phyloP scores from a whole-genome alignment of 495 filamentous ascomycete species.

The Parachaetomium inaequale region DNA sequence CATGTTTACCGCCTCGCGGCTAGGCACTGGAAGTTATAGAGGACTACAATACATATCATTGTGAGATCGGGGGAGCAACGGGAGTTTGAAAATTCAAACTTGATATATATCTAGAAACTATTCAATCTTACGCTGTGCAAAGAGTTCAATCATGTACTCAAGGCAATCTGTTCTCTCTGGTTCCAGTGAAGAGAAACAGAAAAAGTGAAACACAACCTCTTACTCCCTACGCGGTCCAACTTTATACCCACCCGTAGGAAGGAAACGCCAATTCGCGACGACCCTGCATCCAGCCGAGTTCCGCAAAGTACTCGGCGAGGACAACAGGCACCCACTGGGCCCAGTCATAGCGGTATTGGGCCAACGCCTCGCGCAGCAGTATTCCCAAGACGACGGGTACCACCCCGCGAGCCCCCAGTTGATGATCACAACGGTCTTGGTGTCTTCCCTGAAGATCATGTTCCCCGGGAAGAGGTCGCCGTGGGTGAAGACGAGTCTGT shows the following conservation, averaged over 20 bases:
- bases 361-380: not conserved
- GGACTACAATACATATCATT: no score
- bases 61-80: no score
- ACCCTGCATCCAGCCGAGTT: not conserved
- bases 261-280: not conserved
- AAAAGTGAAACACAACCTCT: no score
- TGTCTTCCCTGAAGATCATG: not conserved
- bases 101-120: no score
- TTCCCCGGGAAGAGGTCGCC: not conserved
- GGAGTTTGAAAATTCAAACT: no score
- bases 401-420: not conserved
- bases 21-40: no score
- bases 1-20: no score
- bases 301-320: not conserved
- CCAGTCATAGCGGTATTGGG: not conserved
- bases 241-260: not conserved
- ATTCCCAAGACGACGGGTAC: not conserved
- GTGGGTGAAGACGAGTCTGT: not conserved
- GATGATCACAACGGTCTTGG: conserved; percentile 28
- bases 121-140: no score
- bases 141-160: no score
- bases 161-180: no score
- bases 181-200: no score
- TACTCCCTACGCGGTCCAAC: no score
- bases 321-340: not conserved